Conservation (phyloP, 1,284 basidiomycete species). For the Sporisorium reilianum region DNA sequence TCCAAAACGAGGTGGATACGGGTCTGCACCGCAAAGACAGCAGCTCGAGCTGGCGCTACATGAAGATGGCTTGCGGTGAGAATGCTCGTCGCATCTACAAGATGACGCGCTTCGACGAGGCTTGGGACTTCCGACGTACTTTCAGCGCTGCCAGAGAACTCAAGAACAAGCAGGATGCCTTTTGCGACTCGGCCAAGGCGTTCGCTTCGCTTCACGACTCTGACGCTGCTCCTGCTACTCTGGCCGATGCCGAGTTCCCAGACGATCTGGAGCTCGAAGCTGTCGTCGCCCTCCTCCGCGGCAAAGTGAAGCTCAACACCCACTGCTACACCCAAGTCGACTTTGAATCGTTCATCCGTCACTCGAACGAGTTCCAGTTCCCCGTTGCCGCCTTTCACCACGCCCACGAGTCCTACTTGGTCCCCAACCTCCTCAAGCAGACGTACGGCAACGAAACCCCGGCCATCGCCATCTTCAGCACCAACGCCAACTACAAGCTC, state of each 20-base stretch:
- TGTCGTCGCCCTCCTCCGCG: constrained; percentile 85
- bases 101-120: constrained; percentile 73
- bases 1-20: constrained; percentile 12
- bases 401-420: constrained; percentile 85
- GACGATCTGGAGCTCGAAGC: constrained; percentile 85
- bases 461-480: constrained; percentile 81
- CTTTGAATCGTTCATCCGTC: constrained; percentile 75
- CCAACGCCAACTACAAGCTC: constrained; percentile 81
- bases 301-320: constrained; percentile 75
- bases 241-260: constrained; percentile 76
- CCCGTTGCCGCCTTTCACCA: constrained; percentile 78
- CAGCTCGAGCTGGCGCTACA: constrained; percentile 58
- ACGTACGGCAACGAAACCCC: constrained; percentile 75
- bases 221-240: constrained; percentile 75
- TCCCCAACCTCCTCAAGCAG: constrained; percentile 81
- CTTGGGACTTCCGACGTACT: constrained; percentile 74
- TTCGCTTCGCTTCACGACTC: constrained; percentile 31
- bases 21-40: constrained; percentile 56
- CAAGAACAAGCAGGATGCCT: constrained; percentile 80
- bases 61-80: constrained; percentile 71
- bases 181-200: constrained; percentile 71
- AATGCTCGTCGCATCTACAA: constrained; percentile 72
- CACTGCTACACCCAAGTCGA: constrained; percentile 75
- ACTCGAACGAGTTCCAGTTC: constrained; percentile 86
- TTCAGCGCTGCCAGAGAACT: constrained; percentile 82